Conservation (phyloP, 2,329 filamentous ascomycete species). For the Ceratocystis variospora region DNA sequence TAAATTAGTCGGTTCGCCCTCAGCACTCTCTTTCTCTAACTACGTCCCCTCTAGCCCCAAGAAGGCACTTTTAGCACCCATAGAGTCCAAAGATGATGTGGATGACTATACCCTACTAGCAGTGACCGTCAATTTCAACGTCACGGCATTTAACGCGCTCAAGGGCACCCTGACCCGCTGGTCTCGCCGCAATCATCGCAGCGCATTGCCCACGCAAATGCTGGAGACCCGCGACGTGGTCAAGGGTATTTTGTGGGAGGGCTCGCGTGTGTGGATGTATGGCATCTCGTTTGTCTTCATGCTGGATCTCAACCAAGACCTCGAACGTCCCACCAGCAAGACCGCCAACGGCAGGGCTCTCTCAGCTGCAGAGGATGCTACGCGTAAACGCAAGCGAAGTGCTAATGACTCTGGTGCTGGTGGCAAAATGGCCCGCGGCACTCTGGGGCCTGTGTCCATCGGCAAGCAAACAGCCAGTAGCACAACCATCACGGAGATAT, state of each 20-base stretch:
- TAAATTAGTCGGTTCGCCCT: constrained; percentile 49
- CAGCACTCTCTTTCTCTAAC: constrained; percentile 54
- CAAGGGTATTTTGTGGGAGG: constrained; percentile 76
- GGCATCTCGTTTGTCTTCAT: constrained; percentile 79
- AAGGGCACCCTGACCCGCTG: constrained; percentile 67
- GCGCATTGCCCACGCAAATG: constrained; percentile 60
- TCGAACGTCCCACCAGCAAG: constrained; percentile 30
- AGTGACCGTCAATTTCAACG: constrained; percentile 40
- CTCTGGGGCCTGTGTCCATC: constrained; percentile 33
- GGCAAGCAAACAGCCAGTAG: constrained; percentile 26
- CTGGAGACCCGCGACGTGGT: constrained; percentile 61
- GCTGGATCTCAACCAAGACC: constrained; percentile 68
- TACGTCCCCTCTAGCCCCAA: constrained; percentile 28
- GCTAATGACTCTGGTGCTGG: constrained; percentile 39
- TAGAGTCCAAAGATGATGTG: constrained; percentile 23
- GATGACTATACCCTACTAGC: constrained; percentile 41
- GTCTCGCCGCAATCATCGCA: constrained; percentile 71
- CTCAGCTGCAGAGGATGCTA: constrained; percentile 23
- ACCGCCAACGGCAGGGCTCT: constrained; percentile 21
- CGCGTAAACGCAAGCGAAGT: constrained; percentile 42
- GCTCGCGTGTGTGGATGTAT: constrained; percentile 70
- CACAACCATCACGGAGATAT: constrained; percentile 14
- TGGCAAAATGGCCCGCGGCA: constrained; percentile 36
- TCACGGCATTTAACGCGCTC: constrained; percentile 69
- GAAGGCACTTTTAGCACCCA: constrained; percentile 19